These are phyloP conservation scores for Ophiognomonia clavigignenti-juglandacearum DNA, from an alignment of 2,329 filamentous ascomycete species.

Conservation along the genomic window DNA sequence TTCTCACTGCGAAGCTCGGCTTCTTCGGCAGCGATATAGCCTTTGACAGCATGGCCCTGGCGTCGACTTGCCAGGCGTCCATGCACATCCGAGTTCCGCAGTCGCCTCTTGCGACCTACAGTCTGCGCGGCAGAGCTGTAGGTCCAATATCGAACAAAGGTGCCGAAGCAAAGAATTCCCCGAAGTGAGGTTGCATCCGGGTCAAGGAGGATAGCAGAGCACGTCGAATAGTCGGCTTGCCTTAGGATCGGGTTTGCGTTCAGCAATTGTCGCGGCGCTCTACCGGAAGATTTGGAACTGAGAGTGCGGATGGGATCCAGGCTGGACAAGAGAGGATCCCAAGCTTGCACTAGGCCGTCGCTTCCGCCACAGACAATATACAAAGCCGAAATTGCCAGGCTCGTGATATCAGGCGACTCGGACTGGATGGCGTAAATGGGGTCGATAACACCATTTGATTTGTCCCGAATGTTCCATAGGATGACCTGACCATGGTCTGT, in stretches of 20 bases:
- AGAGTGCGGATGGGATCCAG: conserved; percentile 76
- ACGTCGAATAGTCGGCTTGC: conserved; percentile 73
- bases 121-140: conserved; percentile 81
- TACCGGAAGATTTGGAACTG: conserved; percentile 77
- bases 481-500: conserved; percentile 73
- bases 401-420: conserved; percentile 82
- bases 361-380: conserved; percentile 91
- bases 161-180: conserved; percentile 82
- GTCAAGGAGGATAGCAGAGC: conserved; percentile 80
- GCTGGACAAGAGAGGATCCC: conserved; percentile 88
- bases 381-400: conserved; percentile 75
- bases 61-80: conserved; percentile 46
- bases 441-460: conserved; percentile 52
- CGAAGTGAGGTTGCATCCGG: conserved; percentile 81
- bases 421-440: conserved; percentile 83
- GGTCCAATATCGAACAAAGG: conserved; percentile 86
- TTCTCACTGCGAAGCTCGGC: conserved; percentile 73
- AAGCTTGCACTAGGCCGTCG: conserved; percentile 91
- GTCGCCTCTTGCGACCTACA: conserved; percentile 71
- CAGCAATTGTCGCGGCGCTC: conserved; percentile 68
- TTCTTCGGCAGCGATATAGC: conserved; percentile 83
- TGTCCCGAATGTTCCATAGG: conserved; percentile 78
- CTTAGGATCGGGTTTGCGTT: conserved; percentile 52
- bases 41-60: conserved; percentile 64
- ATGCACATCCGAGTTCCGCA: conserved; percentile 61